These are phyloP conservation scores for Mallotus japonicus DNA, from an alignment of 441 rosid genomes.

Conservation along the genomic window DNA sequence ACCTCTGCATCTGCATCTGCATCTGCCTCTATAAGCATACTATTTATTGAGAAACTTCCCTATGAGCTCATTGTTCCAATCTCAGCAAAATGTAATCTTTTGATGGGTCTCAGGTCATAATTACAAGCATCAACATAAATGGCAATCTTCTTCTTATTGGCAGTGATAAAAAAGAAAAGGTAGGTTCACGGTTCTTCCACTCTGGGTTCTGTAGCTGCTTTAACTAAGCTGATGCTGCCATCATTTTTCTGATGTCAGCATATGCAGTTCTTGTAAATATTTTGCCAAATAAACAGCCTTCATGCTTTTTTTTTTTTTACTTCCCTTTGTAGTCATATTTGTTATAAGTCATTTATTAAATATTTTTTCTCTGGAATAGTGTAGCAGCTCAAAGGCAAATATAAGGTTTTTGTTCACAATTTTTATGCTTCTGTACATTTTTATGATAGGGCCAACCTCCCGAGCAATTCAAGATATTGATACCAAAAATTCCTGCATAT, in stretches of 20 bases:
- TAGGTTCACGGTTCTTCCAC: conserved; percentile 18
- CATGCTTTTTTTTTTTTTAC: neutral
- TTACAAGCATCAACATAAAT: conserved; percentile 84
- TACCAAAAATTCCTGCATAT: conserved; percentile 90
- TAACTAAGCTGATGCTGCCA: neutral
- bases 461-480: conserved; percentile 85
- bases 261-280: neutral
- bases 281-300: neutral
- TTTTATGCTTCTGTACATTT: conserved; percentile 2
- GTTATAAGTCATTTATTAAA: neutral
- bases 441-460: conserved; percentile 62
- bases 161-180: conserved; percentile 92
- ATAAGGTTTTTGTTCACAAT: conserved; percentile 1
- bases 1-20: no score
- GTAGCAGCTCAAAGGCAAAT: neutral
- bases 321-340: neutral
- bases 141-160: conserved; percentile 86
- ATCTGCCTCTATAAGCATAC: no score
- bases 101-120: conserved; percentile 68
- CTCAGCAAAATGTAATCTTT: conserved; percentile 5
- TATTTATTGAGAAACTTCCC: neutral
- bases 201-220: neutral
- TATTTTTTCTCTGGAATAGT: neutral
- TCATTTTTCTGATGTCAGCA: neutral
- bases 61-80: neutral